Evolutionary conservation across 306 rosid genomes (phyloP).

Genomic region (Quercus variabilis): DNA sequence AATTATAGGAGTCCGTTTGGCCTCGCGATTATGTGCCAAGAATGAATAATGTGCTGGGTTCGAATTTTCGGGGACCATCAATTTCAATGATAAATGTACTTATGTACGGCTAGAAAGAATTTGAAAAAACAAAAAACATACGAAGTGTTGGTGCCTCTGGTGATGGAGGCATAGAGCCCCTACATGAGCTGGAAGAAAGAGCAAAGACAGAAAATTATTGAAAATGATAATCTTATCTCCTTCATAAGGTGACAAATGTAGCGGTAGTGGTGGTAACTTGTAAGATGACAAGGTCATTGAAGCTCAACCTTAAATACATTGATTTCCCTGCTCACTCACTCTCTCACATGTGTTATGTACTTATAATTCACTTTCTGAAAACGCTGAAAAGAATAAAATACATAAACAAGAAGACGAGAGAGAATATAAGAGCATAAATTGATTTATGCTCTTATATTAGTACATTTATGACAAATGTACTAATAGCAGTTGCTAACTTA

Average conservation of each 20-base stretch:
- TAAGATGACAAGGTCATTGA: slow-evolving; percentile 5
- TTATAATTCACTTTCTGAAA: background rate
- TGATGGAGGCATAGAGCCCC: background rate
- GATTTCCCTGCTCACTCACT: slow-evolving; percentile 5
- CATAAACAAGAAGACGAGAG: background rate
- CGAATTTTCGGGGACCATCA: slow-evolving; percentile 10
- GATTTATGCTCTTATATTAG: too few species aligned
- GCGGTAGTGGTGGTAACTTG: background rate
- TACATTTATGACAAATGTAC: background rate
- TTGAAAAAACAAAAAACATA: background rate
- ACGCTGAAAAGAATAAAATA: too few species aligned
- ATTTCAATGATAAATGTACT: slow-evolving; percentile 1
- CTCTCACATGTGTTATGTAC: background rate
- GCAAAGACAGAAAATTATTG: slow-evolving; percentile 1
- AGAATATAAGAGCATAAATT: background rate
- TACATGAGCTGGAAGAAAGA: background rate
- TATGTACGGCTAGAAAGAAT: background rate
- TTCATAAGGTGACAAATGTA: slow-evolving; percentile 17
- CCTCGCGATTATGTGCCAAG: too few species aligned
- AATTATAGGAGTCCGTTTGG: too few species aligned
- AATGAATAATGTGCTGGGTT: too few species aligned
- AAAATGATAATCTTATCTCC: slow-evolving; percentile 5
- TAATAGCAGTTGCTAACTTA: too few species aligned
- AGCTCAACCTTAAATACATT: slow-evolving; percentile 61
- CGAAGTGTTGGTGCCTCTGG: background rate